These are phyloP conservation scores for Phoma sp. DNA, from an alignment of 2,329 filamentous ascomycete species.

Conservation along the genomic window DNA sequence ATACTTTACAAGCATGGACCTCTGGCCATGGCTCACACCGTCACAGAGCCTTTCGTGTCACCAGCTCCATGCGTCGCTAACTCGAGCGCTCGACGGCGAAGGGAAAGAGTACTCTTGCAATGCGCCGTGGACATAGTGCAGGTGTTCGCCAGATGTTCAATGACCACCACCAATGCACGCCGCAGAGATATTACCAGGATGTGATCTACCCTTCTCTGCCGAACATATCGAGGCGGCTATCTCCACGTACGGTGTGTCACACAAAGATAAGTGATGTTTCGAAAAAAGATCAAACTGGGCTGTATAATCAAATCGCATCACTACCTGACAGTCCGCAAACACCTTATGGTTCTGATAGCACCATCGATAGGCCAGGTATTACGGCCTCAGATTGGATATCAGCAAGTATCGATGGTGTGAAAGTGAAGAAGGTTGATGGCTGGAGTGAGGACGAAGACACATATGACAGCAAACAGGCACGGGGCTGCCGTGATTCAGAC, in stretches of 20 bases:
- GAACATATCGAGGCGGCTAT: constrained; percentile 28
- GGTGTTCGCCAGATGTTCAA: constrained; percentile 41
- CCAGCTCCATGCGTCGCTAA: constrained; percentile 24
- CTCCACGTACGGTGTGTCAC: background rate
- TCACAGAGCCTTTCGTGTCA: background rate
- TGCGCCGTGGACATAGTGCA: constrained; percentile 34
- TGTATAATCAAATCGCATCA: background rate
- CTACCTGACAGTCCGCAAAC: too few species aligned
- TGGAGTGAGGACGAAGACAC: too few species aligned
- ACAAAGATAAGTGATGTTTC: background rate
- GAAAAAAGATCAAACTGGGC: background rate
- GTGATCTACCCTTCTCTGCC: constrained; percentile 32
- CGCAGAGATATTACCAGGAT: background rate
- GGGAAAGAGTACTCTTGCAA: constrained; percentile 25
- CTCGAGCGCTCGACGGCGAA: constrained; percentile 31
- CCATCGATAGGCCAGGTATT: too few species aligned
- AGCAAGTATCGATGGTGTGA: too few species aligned
- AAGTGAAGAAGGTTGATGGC: too few species aligned
- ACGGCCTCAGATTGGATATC: too few species aligned
- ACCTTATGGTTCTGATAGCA: too few species aligned
- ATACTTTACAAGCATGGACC: constrained; percentile 2
- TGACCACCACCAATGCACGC: constrained; percentile 15
- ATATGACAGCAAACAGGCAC: too few species aligned
- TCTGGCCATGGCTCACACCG: constrained; percentile 8
- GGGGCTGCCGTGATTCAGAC: too few species aligned